These are phyloP conservation scores for Hyaloscypha finlandica DNA, from an alignment of 495 filamentous ascomycete species.

Conservation along the genomic window DNA sequence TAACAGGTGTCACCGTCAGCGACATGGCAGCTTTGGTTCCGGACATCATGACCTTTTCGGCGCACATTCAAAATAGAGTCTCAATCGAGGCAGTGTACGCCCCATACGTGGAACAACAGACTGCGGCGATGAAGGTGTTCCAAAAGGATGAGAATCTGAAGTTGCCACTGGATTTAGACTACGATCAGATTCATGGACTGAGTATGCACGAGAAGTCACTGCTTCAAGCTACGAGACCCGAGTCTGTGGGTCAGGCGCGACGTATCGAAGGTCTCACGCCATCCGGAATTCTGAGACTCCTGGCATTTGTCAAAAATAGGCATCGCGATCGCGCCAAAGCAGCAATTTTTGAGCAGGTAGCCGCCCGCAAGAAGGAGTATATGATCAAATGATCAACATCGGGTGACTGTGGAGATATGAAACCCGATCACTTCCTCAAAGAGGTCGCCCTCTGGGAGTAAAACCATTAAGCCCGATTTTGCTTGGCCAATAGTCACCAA, in stretches of 20 bases:
- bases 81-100: conserved; percentile 81
- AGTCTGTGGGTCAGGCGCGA: conserved; percentile 84
- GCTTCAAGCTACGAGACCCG: conserved; percentile 70
- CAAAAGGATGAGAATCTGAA: conserved; percentile 73
- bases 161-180: conserved; percentile 78
- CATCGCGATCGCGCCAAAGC: conserved; percentile 15
- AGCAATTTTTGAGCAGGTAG: conserved; percentile 21
- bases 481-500: too few species aligned
- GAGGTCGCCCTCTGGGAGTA: too few species aligned
- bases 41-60: conserved; percentile 46
- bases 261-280: conserved; percentile 81
- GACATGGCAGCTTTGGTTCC: conserved; percentile 58
- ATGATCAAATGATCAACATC: neutral
- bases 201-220: conserved; percentile 74
- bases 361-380: conserved; percentile 6
- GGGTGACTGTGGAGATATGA: too few species aligned
- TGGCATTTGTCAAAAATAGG: conserved; percentile 49
- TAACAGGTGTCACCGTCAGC: conserved; percentile 56
- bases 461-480: too few species aligned
- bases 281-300: conserved; percentile 55
- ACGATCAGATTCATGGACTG: conserved; percentile 67
- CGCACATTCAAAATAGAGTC: conserved; percentile 64
- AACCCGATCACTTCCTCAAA: too few species aligned
- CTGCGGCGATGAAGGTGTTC: conserved; percentile 61
- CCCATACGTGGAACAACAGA: conserved; percentile 77